A percentile compares a stretch with the other conserved stretches of the same genome.
Conservation (phyloP, 2,329 filamentous ascomycete species). For the Pyrenochaeta sp. region DNA sequence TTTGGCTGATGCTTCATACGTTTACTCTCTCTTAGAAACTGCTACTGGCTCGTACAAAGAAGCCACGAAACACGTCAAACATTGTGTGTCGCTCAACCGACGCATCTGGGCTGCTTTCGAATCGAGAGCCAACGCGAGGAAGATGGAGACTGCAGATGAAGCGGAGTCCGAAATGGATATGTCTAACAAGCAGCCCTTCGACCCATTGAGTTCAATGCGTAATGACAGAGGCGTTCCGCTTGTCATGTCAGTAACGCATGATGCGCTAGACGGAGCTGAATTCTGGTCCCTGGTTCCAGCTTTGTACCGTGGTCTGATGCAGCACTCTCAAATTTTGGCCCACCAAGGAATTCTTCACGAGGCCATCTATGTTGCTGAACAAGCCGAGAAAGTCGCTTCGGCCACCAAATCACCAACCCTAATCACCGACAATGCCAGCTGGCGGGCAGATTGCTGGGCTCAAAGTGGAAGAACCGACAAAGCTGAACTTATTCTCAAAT, state of each 20-base stretch:
- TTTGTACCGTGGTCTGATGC: conserved; percentile 73
- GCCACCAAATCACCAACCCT: conserved; percentile 69
- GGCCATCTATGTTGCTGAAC: conserved; percentile 85
- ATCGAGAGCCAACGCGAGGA: conserved; percentile 42
- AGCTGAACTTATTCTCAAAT: conserved; percentile 60
- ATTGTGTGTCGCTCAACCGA: conserved; percentile 58
- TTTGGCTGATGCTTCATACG: conserved; percentile 66
- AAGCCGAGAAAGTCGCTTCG: conserved; percentile 78
- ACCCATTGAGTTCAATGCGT: conserved; percentile 38
- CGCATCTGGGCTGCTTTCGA: conserved; percentile 61
- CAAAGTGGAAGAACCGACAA: conserved; percentile 59
- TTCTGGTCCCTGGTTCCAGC: conserved; percentile 83
- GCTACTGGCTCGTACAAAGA: conserved; percentile 58
- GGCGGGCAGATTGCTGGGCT: conserved; percentile 58
- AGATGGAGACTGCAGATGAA: conserved; percentile 14
- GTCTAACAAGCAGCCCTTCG: conserved; percentile 24
- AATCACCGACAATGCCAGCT: conserved; percentile 53
- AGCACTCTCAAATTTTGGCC: conserved; percentile 79
- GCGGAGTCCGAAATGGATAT: conserved; percentile 25
- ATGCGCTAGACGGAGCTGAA: conserved; percentile 64
- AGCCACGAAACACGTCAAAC: conserved; percentile 58
- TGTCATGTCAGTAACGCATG: conserved; percentile 53
- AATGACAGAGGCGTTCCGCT: conserved; percentile 38
- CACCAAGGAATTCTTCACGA: conserved; percentile 88
- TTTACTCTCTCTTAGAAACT: conserved; percentile 72